A percentile compares a stretch with the other conserved stretches of the same genome.
phyloP scores from a whole-genome alignment of 148 eudicot genomes.

The Camellia sinensis region DNA sequence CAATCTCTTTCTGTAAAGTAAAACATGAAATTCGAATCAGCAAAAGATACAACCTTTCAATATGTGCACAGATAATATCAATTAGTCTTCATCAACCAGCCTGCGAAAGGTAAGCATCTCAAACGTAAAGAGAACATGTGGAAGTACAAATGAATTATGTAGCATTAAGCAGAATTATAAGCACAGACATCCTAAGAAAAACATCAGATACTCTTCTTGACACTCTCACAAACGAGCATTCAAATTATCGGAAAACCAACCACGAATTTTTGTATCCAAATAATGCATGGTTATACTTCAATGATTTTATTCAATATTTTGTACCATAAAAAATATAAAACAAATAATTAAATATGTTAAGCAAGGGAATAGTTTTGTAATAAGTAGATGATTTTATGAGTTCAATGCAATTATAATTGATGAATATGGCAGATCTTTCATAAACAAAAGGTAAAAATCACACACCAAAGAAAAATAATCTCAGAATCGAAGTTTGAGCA shows the following conservation, averaged over 20 bases:
- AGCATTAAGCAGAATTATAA: background rate
- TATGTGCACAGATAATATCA: background rate
- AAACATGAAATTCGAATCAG: constrained; percentile 4
- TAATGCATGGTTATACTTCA: background rate
- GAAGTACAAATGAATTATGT: background rate
- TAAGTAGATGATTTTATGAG: background rate
- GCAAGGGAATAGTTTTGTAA: background rate
- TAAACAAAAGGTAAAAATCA: background rate
- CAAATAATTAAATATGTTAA: background rate
- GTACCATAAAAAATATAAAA: background rate
- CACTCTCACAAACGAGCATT: background rate
- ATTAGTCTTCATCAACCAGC: background rate
- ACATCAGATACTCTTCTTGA: background rate
- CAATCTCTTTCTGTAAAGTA: constrained; percentile 82
- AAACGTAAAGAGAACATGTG: background rate
- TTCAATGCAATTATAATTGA: background rate
- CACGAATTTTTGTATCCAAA: background rate
- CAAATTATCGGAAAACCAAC: background rate
- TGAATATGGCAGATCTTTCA: background rate
- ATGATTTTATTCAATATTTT: background rate
- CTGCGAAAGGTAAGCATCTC: background rate
- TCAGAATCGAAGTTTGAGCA: background rate
- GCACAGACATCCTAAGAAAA: background rate
- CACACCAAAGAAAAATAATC: background rate
- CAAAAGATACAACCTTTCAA: background rate